Evolutionary conservation across 805 yeast species (phyloP), one percentile per base, ranked within the genome.

Genomic region (Candida vaughaniae): DNA sequence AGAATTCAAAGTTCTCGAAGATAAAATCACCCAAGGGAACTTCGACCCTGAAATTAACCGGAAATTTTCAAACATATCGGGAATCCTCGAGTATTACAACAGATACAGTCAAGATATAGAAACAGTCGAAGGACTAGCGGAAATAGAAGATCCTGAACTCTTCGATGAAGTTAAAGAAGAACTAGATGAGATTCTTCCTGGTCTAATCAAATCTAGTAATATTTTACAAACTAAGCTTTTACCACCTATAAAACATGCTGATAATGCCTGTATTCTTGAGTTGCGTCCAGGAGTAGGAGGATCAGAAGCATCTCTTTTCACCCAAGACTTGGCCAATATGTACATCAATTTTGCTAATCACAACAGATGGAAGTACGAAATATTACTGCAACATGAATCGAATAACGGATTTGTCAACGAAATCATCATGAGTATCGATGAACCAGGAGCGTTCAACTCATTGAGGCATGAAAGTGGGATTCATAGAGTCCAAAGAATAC

Each of bases 201-300:
- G 58, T 9, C 56, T 86, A 7, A 55, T 58, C 3, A 47, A 56
- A 7, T 53, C 74, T 1, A 65, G 79, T 0, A 54, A 60, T 2
- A 59, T 62, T 22, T 61, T 86, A n/a, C 78, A 82, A 41, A 52
- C 71, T 5, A 69, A 73, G 28, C 64, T 93, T 4, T 60, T 91
- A 16, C 96, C 97, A 2, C 78, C 85, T 3, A 82, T 84, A 46
- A 81, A 79, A 30, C 85, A 84, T 56, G 75, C 82, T 3, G 93
- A 85, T 31, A 78, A 77, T 43, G 79, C 93, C 0, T 82, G 95
- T 31, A 66, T 93, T 2, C 46, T 93, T 14, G 99, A 93, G 57
- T 62, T 93, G 10, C 71, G 97, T 39, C 97, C 98, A 0, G 99
- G 99, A 6, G 88, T 91, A 2, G 99, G 99, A 11, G 99, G 99